These are phyloP conservation scores for Asterochloris erici DNA, from an alignment of 139 green algal species.

Conservation along the genomic window DNA sequence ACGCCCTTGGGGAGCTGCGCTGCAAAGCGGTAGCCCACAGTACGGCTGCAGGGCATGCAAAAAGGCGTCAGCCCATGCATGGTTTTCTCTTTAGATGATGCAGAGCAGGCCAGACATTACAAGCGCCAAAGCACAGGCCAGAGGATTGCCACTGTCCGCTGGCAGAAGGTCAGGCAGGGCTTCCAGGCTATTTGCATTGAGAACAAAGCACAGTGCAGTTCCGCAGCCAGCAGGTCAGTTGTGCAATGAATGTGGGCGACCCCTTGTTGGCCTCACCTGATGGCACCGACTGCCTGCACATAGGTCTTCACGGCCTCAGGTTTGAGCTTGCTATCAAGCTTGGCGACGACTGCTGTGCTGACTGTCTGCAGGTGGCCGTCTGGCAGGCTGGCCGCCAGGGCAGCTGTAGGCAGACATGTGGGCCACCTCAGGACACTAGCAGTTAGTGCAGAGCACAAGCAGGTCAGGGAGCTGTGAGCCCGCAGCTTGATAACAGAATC, in stretches of 20 bases:
- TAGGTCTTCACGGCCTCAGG: conserved; percentile 62
- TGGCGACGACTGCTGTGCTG: conserved; percentile 39
- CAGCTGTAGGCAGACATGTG: conserved; percentile 43
- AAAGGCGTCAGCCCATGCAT: background rate
- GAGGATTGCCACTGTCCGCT: no score
- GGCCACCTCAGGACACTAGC: background rate
- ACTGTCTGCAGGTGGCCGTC: conserved; percentile 53
- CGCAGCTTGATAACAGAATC: background rate
- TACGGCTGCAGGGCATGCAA: conserved; percentile 34
- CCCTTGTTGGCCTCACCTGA: conserved; percentile 49
- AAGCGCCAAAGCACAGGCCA: no score
- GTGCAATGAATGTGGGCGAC: no score
- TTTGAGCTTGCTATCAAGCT: conserved; percentile 52
- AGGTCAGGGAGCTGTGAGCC: no score
- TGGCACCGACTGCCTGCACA: conserved; percentile 68
- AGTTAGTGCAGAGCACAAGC: no score
- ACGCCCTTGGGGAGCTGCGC: conserved; percentile 54
- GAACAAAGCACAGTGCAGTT: no score
- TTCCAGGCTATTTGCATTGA: no score
- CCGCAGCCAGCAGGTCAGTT: no score
- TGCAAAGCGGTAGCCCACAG: conserved; percentile 77
- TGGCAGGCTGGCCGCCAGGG: conserved; percentile 49
- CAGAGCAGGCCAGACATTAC: no score
- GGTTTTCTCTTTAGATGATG: background rate
- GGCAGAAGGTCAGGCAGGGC: no score